Percentiles rank a stretch among this genome's conserved stretches.
Evolutionary conservation across 345 rosid genomes (phyloP).

Genomic region (Ricinus communis): DNA sequence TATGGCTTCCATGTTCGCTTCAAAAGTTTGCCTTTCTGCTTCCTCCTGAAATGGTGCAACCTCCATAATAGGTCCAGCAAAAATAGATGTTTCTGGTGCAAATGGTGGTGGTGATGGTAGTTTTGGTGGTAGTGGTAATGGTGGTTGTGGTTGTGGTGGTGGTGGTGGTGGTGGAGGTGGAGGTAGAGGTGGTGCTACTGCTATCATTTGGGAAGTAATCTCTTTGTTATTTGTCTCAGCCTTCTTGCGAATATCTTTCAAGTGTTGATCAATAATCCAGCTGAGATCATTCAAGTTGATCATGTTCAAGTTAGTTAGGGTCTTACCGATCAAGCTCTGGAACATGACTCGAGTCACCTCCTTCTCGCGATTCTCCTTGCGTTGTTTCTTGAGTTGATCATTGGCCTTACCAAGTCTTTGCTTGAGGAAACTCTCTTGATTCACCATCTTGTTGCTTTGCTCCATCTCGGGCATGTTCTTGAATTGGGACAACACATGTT

Average conservation of each 20-base stretch:
- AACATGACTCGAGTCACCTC: conserved; percentile 36
- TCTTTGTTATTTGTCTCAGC: background rate
- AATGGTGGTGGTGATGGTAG: background rate
- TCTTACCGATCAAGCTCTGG: conserved; percentile 24
- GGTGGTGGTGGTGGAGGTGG: too few species aligned
- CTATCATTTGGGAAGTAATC: background rate
- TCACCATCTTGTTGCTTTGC: conserved; percentile 46
- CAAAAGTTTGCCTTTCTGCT: background rate
- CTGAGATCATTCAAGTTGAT: conserved; percentile 41
- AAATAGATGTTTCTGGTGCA: background rate
- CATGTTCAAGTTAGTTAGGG: conserved; percentile 19
- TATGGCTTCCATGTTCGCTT: background rate
- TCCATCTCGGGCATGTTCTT: conserved; percentile 45
- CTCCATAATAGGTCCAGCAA: background rate
- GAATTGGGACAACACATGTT: conserved; percentile 30
- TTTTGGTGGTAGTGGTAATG: too few species aligned
- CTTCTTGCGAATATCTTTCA: conserved; percentile 23
- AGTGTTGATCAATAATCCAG: conserved; percentile 33
- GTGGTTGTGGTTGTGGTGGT: too few species aligned
- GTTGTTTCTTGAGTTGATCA: conserved; percentile 38
- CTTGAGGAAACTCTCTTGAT: conserved; percentile 43
- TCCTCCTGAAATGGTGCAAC: background rate
- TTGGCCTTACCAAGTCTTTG: conserved; percentile 34
- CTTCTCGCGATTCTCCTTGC: conserved; percentile 43
- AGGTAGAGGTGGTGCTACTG: background rate